A percentile compares a stretch with the other conserved stretches of the same genome.
Conservation (phyloP, 345 rosid genomes). For the Rubroshorea leprosula region DNA sequence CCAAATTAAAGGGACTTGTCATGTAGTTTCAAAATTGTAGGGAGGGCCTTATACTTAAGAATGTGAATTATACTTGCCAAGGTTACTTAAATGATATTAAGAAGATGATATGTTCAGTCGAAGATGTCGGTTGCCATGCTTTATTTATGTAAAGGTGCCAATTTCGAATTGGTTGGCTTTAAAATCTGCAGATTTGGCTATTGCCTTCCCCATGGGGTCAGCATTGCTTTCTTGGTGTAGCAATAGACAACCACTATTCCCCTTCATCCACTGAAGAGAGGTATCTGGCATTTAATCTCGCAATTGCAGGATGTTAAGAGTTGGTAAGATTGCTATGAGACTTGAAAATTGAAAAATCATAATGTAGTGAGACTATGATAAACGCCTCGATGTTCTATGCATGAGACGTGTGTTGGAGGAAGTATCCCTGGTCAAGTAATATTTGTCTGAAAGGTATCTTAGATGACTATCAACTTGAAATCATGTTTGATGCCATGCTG, state of each 20-base stretch:
- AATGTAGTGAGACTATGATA: conserved; percentile 52
- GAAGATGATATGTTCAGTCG: conserved; percentile 57
- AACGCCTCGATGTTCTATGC: conserved; percentile 31
- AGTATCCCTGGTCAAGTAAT: conserved; percentile 29
- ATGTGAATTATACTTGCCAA: conserved; percentile 31
- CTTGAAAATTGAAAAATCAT: conserved; percentile 45
- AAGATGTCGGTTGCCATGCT: conserved; percentile 78
- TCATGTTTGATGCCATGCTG: conserved; percentile 22
- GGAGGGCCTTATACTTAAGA: conserved; percentile 24
- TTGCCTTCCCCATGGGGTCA: conserved; percentile 75
- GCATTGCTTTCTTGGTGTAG: conserved; percentile 98
- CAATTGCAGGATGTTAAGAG: conserved; percentile 74
- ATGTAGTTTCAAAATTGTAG: conserved; percentile 21
- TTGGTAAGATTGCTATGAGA: conserved; percentile 95
- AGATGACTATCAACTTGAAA: conserved; percentile 14
- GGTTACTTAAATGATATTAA: conserved; percentile 37
- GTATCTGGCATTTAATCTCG: conserved; percentile 74
- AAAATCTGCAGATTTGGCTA: conserved; percentile 94
- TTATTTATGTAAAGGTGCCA: conserved; percentile 74
- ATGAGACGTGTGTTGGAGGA: conserved; percentile 35
- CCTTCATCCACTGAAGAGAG: conserved; percentile 78
- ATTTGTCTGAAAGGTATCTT: conserved; percentile 21
- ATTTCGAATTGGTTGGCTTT: conserved; percentile 97
- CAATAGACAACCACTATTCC: conserved; percentile 72
- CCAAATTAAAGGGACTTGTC: conserved; percentile 19